Percentiles rank a stretch among this genome's conserved stretches.
These are phyloP conservation scores for Colletotrichum limetticola DNA, from an alignment of 2,329 filamentous ascomycete genomes.

Conservation along the genomic window DNA sequence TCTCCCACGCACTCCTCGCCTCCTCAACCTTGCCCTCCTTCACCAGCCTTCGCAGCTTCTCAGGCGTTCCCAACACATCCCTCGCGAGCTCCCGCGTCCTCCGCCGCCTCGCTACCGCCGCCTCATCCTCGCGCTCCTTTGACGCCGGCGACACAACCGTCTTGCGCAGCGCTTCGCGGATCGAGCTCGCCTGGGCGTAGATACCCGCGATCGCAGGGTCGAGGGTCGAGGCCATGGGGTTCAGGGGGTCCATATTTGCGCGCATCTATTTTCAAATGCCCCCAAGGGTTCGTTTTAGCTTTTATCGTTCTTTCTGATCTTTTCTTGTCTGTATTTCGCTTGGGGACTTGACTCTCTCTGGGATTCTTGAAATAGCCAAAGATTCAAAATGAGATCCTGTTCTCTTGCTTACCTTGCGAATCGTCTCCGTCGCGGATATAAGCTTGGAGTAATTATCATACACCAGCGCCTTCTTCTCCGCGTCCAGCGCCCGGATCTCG, in stretches of 20 bases:
- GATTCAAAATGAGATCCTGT: not conserved
- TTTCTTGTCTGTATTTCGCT: not conserved
- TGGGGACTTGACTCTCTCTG: too few species aligned
- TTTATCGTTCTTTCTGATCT: not conserved
- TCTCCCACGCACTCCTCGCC: slow-evolving; percentile 67
- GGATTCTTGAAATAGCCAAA: not conserved
- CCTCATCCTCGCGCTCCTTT: slow-evolving; percentile 47
- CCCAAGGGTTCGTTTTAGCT: not conserved
- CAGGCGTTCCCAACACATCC: slow-evolving; percentile 71
- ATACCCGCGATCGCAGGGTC: slow-evolving; percentile 81
- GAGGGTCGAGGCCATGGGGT: slow-evolving; percentile 78
- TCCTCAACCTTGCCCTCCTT: slow-evolving; percentile 69
- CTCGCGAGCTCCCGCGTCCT: slow-evolving; percentile 66
- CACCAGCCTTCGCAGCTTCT: slow-evolving; percentile 67
- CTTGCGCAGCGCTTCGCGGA: slow-evolving; percentile 62
- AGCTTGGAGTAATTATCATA: slow-evolving; percentile 99
- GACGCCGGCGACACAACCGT: slow-evolving; percentile 59
- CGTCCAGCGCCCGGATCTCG: slow-evolving; percentile 90
- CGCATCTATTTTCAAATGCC: slow-evolving; percentile 68
- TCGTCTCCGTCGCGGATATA: slow-evolving; percentile 96
- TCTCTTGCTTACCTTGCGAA: slow-evolving; percentile 70
- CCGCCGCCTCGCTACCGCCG: slow-evolving; percentile 47
- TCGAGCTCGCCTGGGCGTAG: slow-evolving; percentile 68
- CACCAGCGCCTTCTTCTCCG: slow-evolving; percentile 95
- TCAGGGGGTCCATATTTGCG: slow-evolving; percentile 81